Percentiles rank a stretch among this genome's conserved stretches.
Conservation (phyloP, 2,329 filamentous ascomycete genomes). For the Aspergillus novoparasiticus region DNA sequence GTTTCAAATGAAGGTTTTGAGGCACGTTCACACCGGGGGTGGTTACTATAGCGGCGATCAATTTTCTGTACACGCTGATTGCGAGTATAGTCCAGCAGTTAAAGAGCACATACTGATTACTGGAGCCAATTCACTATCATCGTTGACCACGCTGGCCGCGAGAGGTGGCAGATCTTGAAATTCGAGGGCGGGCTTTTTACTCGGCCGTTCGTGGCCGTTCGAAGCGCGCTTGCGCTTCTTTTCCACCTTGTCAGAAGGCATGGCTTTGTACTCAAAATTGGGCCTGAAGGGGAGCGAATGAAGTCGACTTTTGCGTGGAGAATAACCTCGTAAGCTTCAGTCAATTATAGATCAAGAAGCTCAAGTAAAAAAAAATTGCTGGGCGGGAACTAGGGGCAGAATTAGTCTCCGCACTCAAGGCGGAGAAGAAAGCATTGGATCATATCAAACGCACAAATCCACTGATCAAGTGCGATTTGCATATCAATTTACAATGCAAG, state of each 20-base stretch:
- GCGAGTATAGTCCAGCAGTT: slow-evolving; percentile 25
- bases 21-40: slow-evolving; percentile 38
- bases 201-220: slow-evolving; percentile 47
- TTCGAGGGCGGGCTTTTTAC: slow-evolving; percentile 51
- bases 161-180: slow-evolving; percentile 43
- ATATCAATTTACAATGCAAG: background rate
- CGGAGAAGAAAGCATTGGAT: slow-evolving; percentile 16
- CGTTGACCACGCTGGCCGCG: slow-evolving; percentile 50
- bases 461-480: background rate
- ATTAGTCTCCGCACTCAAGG: slow-evolving; percentile 23
- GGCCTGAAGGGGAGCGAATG: slow-evolving; percentile 1
- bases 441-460: background rate
- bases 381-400: slow-evolving; percentile 24
- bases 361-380: slow-evolving; percentile 29
- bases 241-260: slow-evolving; percentile 41
- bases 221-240: slow-evolving; percentile 57
- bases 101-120: slow-evolving; percentile 50
- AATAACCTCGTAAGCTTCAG: background rate
- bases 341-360: background rate
- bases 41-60: slow-evolving; percentile 27
- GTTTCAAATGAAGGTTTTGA: slow-evolving; percentile 34
- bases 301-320: background rate
- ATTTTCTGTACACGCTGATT: slow-evolving; percentile 22
- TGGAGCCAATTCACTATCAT: slow-evolving; percentile 51
- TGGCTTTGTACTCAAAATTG: slow-evolving; percentile 12